Evolutionary conservation across 2,329 filamentous ascomycete species (phyloP).

Genomic region (Pseudogymnoascus sp.): DNA sequence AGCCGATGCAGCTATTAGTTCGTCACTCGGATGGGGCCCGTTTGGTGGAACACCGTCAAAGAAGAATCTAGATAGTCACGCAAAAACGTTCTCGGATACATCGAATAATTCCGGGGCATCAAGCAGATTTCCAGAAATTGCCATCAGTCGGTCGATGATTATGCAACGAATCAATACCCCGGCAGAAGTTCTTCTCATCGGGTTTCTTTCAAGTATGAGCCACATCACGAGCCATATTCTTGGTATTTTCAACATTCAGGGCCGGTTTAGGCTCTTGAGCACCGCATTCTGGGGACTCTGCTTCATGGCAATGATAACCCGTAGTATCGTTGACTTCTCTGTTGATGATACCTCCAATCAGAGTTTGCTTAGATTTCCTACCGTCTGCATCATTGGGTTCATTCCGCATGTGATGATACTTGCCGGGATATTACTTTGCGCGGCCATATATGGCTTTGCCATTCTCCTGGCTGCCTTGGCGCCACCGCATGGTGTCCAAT

Average conservation of each 20-base stretch:
- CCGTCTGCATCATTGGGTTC: constrained; percentile 90
- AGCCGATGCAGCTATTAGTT: constrained; percentile 79
- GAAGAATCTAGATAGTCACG: neutral
- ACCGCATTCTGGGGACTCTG: constrained; percentile 85
- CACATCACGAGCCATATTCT: constrained; percentile 79
- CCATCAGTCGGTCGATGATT: constrained; percentile 58
- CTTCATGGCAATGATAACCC: constrained; percentile 80
- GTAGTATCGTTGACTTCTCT: constrained; percentile 61
- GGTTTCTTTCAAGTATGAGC: constrained; percentile 81
- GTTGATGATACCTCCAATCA: constrained; percentile 52
- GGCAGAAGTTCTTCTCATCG: constrained; percentile 79
- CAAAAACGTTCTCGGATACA: constrained; percentile 5
- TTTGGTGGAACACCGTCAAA: constrained; percentile 27
- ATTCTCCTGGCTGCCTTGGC: constrained; percentile 68
- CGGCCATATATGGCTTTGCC: constrained; percentile 69
- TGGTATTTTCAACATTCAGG: constrained; percentile 72
- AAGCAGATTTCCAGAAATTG: constrained; percentile 34
- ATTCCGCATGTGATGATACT: constrained; percentile 89
- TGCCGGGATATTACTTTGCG: constrained; percentile 67
- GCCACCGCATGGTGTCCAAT: constrained; percentile 24
- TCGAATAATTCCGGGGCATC: constrained; percentile 18
- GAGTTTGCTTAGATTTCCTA: constrained; percentile 79
- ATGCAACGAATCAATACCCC: constrained; percentile 78
- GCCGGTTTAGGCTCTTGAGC: constrained; percentile 72
- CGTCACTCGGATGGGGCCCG: constrained; percentile 66